Conservation (phyloP, 225 moss, liverwort and hornwort species). For the Bryoerythrophyllum caledonicum region DNA sequence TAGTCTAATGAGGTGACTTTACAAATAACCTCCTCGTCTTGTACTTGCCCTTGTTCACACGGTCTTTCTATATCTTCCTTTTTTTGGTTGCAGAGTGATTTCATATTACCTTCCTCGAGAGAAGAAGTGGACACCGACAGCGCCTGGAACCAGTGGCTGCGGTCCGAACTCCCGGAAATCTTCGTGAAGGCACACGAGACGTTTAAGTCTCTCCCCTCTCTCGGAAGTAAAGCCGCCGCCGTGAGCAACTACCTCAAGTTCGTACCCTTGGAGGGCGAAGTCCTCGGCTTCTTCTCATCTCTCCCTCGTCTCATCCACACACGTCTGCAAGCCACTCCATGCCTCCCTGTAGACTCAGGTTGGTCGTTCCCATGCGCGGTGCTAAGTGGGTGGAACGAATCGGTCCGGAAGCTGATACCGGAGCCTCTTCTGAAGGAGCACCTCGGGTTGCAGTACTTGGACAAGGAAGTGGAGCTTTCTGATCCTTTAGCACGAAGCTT, state of each 20-base stretch:
- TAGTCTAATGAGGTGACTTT: too few relatives aligned
- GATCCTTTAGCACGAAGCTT: conserved; percentile 71
- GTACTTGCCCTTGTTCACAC: too few relatives aligned
- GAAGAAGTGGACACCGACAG: conserved; percentile 97
- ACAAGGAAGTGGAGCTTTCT: conserved; percentile 69
- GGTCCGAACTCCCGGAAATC: conserved; percentile 77
- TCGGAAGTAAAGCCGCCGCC: conserved; percentile 61
- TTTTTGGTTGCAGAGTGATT: conserved; percentile 52
- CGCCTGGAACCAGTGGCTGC: conserved; percentile 97
- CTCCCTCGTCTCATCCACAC: conserved; percentile 79
- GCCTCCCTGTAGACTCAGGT: conserved; percentile 75
- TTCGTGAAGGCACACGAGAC: conserved; percentile 56
- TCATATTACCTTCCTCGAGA: conserved; percentile 90
- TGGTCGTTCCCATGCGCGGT: conserved; percentile 86
- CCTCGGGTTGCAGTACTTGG: conserved; percentile 79
- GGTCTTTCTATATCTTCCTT: too few relatives aligned
- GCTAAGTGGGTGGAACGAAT: conserved; percentile 64
- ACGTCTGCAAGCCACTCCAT: conserved; percentile 64
- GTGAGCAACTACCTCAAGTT: conserved; percentile 80
- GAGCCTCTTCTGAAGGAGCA: conserved; percentile 63
- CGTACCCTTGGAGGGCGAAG: conserved; percentile 95
- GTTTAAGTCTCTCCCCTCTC: conserved; percentile 51
- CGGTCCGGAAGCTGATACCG: conserved; percentile 66
- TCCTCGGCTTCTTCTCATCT: conserved; percentile 87
- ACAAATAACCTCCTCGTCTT: too few relatives aligned